These are phyloP conservation scores for Rugiboletus extremiorientalis DNA, from an alignment of 1,284 basidiomycete genomes.

Conservation along the genomic window DNA sequence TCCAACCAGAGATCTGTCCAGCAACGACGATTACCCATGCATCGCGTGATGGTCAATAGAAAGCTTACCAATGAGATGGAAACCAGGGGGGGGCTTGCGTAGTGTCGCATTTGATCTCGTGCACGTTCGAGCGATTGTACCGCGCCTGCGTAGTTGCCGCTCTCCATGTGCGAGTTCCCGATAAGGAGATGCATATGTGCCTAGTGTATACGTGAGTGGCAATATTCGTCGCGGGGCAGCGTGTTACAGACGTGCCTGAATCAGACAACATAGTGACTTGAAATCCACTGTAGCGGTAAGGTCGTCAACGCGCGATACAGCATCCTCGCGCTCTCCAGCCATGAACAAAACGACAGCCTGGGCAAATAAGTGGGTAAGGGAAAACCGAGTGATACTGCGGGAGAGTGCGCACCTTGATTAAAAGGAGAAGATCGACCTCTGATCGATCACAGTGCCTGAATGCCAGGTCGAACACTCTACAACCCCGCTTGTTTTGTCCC, in stretches of 20 bases:
- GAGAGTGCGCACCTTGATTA: too few relatives aligned
- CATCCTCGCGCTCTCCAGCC: background rate
- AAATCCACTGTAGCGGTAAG: background rate
- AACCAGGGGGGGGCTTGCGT: background rate
- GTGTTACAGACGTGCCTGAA: background rate
- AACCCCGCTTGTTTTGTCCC: too few relatives aligned
- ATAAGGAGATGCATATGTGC: background rate
- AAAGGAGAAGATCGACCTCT: too few relatives aligned
- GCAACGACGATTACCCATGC: background rate
- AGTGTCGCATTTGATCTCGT: background rate
- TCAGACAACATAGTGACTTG: background rate
- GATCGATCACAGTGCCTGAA: too few relatives aligned
- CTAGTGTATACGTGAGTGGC: background rate
- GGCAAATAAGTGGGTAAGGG: too few relatives aligned
- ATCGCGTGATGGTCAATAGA: background rate
- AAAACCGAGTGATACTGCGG: too few relatives aligned
- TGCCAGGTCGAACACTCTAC: too few relatives aligned
- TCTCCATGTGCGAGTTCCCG: background rate
- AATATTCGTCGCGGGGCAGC: background rate
- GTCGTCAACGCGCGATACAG: background rate
- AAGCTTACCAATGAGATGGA: background rate
- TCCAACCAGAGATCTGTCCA: slow-evolving; percentile 1
- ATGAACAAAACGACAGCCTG: background rate
- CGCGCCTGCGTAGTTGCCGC: background rate
- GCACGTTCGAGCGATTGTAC: background rate